These are phyloP conservation scores for Thraustochytrium striatum DNA, from an alignment of 352 stramenopile genomes.

Conservation along the genomic window DNA sequence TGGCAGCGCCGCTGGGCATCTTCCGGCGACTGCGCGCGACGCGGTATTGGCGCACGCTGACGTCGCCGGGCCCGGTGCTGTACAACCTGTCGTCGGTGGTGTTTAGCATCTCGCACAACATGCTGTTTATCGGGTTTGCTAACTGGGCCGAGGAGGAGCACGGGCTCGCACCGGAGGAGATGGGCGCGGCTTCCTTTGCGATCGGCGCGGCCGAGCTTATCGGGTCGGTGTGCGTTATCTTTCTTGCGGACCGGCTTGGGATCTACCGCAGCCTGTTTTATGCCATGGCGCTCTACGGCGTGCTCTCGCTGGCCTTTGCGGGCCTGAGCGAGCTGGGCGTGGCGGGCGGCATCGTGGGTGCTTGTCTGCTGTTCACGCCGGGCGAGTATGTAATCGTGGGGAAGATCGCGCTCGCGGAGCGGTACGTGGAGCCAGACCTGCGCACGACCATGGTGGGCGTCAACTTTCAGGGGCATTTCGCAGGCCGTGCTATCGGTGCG, in stretches of 20 bases:
- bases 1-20: no score
- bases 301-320: no score
- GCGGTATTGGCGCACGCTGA: neutral
- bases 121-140: constrained; percentile 33
- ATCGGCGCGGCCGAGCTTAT: constrained; percentile 20
- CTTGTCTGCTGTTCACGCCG: neutral
- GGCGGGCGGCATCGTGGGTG: no score
- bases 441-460: constrained; percentile 33
- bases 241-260: constrained; percentile 4
- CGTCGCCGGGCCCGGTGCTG: neutral
- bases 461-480: constrained; percentile 31
- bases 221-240: constrained; percentile 5
- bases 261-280: no score
- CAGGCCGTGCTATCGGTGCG: constrained; percentile 27
- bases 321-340: no score
- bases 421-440: neutral
- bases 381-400: constrained; percentile 5
- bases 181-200: constrained; percentile 16
- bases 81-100: constrained; percentile 31
- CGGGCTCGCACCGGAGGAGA: neutral
- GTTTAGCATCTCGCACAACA: constrained; percentile 11
- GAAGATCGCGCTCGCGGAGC: constrained; percentile 17
- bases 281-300: no score
- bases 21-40: neutral
- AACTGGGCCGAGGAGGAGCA: constrained; percentile 10